Base-by-base conservation (phyloP, 371 early-diverging fungal genomes). In the Chytridium lagenaria region DNA sequence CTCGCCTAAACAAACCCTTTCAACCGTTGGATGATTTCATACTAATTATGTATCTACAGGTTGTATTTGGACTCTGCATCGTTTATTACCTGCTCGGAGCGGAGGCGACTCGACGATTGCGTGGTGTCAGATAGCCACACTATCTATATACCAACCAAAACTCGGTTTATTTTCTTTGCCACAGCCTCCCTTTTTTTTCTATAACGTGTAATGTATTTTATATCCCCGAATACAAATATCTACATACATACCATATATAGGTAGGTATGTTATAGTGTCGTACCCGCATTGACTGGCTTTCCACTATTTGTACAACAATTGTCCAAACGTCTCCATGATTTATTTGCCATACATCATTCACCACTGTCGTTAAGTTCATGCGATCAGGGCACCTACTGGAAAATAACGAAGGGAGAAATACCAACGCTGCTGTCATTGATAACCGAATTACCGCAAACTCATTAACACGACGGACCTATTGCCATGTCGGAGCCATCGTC, bases 81-180 rank as follows among this genome's bases (percentile, higher is more conserved):
- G 67, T 71, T 22, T 81, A 81, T 38, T 79, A 79, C 44, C 10
- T 76, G 22, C 40, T 63, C 1, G 82, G 82, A 10, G 71, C 38
- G 12, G 52, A 50, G 22, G 70, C 71, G 19, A 81, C 82, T 10
- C 51, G 65, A 34, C 64, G 75, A 1, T 36, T 61, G 34, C 37
- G 31, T 61, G 61, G 61, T 3, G 66, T 39, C 12, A 38, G 49
- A 36, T 66, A 26, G 28, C 37, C 23, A 22, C 19, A 30, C 34
- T 10, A 63, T 12, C n/a, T n/a, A n/a, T n/a, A n/a, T n/a, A n/a
- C n/a, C n/a, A n/a, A n/a, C n/a, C n/a, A n/a, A n/a, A n/a, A n/a
- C n/a, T n/a, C n/a, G n/a, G n/a, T n/a, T n/a, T n/a, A n/a, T n/a
- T n/a, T n/a, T n/a, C n/a, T n/a, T 37, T 7, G 31, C 63, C 63